Base-by-base conservation (phyloP, 1,139 yeast genomes). In the Saccharomycopsis crataegensis region DNA sequence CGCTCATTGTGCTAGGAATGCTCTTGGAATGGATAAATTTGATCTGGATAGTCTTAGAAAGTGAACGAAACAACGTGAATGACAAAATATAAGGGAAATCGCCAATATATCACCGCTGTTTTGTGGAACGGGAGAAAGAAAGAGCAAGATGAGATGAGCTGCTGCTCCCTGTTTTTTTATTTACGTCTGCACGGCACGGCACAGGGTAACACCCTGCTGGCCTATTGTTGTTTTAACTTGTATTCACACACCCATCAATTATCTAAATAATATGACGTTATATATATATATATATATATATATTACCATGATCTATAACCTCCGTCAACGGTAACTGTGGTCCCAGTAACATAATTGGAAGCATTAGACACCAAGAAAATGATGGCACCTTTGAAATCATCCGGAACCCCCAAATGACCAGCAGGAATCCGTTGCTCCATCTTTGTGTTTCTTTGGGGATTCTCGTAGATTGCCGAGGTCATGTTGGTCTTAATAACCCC, bases 401-500 rank as follows among this genome's bases (percentile, higher is more conserved):
- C 77, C 2, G 80, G 74, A 11, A 60, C 59, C 22, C 82, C 82
- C 74, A 78, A 76, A 61, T 82, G 66, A 5, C 74, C 74, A 22
- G 71, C 70, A 2, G 83, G 83, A 50, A 78, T 76, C 59, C 80
- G 69, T 40, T 63, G 65, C 55, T 71, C 58, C 54, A 77, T 68
- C 47, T 66, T 64, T 1, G 66, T 62, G 43, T 65, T 64, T 51
- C 70, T 62, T 9, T 61, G 69, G 17, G 67, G 64, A 56, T 69
- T 63, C n/a, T 67, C 64, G 41, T 65, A 59, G 50, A 77, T 62
- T 3, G 66, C 67, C 36, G 65, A 67, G 22, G 77, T 76, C 76
- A 79, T 72, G 55, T 77, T 79, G 1, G 84, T 79, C 32, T 65
- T 66, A 55, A 80, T 71, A 58, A 75, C 79, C 0, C 84, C 84